These are phyloP conservation scores for Coemansia sp. DNA, from an alignment of 192 early-diverging fungal genomes.

Conservation along the genomic window DNA sequence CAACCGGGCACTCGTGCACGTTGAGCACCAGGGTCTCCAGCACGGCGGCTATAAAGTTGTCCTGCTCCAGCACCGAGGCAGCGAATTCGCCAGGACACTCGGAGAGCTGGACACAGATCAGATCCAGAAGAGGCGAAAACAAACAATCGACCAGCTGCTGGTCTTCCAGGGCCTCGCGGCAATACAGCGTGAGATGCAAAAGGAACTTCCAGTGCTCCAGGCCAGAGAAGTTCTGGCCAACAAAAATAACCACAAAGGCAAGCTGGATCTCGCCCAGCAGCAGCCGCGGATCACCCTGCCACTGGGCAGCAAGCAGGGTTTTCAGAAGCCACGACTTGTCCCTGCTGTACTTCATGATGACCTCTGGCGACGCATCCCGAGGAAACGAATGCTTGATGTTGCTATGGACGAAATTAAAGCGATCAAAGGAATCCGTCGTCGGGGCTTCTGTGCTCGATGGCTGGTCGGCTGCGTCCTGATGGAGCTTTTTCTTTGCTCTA, in stretches of 20 bases:
- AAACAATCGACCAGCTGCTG: slow-evolving; percentile 25
- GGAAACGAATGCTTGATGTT: slow-evolving; percentile 84
- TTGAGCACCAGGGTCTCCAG: slow-evolving; percentile 43
- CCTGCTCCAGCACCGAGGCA: slow-evolving; percentile 31
- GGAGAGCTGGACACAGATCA: slow-evolving; percentile 1
- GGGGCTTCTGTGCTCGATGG: background rate
- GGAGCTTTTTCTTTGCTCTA: slow-evolving; percentile 14
- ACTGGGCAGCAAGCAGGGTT: background rate
- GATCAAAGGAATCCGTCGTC: slow-evolving; percentile 9
- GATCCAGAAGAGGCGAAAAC: slow-evolving; percentile 60
- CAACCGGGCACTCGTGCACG: slow-evolving; percentile 36
- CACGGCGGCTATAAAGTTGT: slow-evolving; percentile 32
- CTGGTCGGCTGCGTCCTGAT: background rate
- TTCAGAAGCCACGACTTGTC: slow-evolving; percentile 87
- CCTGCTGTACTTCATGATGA: slow-evolving; percentile 73
- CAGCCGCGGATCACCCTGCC: slow-evolving; percentile 38
- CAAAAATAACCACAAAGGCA: slow-evolving; percentile 71
- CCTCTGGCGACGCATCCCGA: slow-evolving; percentile 58
- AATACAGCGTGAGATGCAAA: slow-evolving; percentile 66
- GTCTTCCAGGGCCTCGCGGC: slow-evolving; percentile 58
- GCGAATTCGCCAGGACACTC: slow-evolving; percentile 39
- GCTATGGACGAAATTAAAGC: slow-evolving; percentile 64
- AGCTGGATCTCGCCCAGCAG: slow-evolving; percentile 83
- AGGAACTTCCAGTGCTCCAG: slow-evolving; percentile 86
- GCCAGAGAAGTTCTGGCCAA: slow-evolving; percentile 79